Percentiles rank a stretch among this genome's conserved stretches.
Conservation (phyloP, 1,284 basidiomycete species). For the Moesziomyces antarcticus region DNA sequence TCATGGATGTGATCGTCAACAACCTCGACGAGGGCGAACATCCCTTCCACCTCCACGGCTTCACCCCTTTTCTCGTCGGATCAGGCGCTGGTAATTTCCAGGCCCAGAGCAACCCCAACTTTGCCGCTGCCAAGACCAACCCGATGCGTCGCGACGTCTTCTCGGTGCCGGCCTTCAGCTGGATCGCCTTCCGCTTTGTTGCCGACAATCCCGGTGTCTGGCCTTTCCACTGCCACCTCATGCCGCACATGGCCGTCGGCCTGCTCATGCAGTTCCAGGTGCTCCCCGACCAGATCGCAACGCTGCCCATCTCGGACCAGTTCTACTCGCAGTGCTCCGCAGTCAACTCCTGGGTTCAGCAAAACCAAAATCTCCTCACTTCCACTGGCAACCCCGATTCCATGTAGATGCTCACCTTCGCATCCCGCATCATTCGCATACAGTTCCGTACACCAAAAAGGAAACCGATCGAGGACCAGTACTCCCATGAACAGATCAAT, state of each 20-base stretch:
- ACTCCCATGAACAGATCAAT: too few species aligned
- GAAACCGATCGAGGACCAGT: too few species aligned
- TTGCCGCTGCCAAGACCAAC: slow-evolving; percentile 23
- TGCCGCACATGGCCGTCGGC: slow-evolving; percentile 48
- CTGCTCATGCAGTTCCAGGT: slow-evolving; percentile 54
- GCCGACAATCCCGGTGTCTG: slow-evolving; percentile 60
- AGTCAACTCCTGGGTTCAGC: slow-evolving; percentile 29
- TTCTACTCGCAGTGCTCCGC: slow-evolving; percentile 31
- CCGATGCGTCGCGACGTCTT: slow-evolving; percentile 58
- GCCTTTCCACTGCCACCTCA: slow-evolving; percentile 58
- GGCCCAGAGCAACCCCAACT: slow-evolving; percentile 31
- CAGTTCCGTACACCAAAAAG: too few species aligned
- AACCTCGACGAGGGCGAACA: slow-evolving; percentile 70
- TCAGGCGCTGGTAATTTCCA: slow-evolving; percentile 63
- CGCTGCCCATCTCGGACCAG: slow-evolving; percentile 11
- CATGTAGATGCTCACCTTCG: slow-evolving; percentile 7
- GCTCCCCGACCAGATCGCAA: slow-evolving; percentile 27
- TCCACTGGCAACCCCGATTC: slow-evolving; percentile 21
- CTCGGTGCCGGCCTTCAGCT: slow-evolving; percentile 47
- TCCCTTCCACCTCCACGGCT: slow-evolving; percentile 69
- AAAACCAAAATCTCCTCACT: slow-evolving; percentile 26
- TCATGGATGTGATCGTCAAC: slow-evolving; percentile 65
- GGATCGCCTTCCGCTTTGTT: slow-evolving; percentile 52
- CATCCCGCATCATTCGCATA: too few species aligned
- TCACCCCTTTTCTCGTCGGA: slow-evolving; percentile 60